phyloP scores from a whole-genome alignment of 345 rosid species.

The Arabidopsis arenosa region DNA sequence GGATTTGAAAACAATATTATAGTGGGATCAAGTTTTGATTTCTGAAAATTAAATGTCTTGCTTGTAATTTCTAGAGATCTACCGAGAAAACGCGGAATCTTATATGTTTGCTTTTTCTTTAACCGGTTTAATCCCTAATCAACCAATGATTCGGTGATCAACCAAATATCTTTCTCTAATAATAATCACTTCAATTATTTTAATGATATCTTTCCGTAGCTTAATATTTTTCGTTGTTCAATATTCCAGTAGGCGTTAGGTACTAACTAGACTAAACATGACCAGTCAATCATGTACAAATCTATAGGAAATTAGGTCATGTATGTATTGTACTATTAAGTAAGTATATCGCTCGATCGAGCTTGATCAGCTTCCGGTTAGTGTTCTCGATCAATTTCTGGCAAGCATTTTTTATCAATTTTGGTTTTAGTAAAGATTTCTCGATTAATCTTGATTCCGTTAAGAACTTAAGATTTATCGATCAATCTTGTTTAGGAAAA shows the following conservation, averaged over 20 bases:
- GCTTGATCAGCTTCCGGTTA: neutral
- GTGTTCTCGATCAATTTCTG: too few relatives aligned
- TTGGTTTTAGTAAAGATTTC: neutral
- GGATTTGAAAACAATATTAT: conserved; percentile 1
- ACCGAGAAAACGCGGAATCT: conserved; percentile 10
- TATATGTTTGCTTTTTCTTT: neutral
- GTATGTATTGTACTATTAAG: neutral
- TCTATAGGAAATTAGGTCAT: neutral
- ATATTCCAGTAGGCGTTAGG: too few relatives aligned
- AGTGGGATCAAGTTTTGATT: conserved; percentile 27
- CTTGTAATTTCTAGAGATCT: conserved; percentile 3
- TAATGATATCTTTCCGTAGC: neutral
- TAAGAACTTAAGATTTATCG: too few relatives aligned
- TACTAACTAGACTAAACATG: neutral
- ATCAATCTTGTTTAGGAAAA: too few relatives aligned
- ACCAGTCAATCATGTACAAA: neutral
- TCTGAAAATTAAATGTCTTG: neutral
- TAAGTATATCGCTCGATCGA: too few relatives aligned
- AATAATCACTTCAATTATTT: neutral
- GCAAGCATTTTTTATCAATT: too few relatives aligned
- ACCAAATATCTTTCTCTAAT: conserved; percentile 7
- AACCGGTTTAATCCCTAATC: conserved; percentile 2
- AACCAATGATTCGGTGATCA: conserved; percentile 1
- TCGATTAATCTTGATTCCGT: too few relatives aligned
- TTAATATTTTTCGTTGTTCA: neutral